phyloP scores from a whole-genome alignment of 176 grass and related monocot species.

The Poa annua region DNA sequence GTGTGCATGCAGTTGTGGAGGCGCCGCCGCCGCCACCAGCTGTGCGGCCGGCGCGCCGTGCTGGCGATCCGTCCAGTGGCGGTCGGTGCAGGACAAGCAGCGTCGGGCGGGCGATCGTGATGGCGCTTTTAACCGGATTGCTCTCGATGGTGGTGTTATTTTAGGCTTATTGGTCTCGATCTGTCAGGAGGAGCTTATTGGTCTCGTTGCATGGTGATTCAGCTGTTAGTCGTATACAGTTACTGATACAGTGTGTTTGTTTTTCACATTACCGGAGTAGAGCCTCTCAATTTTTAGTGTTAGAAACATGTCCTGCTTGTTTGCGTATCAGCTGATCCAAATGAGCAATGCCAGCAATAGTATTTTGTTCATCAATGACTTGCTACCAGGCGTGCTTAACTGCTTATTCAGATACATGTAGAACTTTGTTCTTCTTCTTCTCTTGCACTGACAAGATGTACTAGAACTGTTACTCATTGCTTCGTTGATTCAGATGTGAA shows the following conservation, averaged over 20 bases:
- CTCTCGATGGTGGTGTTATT: background rate
- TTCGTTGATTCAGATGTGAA: background rate
- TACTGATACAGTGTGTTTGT: background rate
- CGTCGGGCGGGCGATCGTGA: background rate
- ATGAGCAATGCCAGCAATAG: background rate
- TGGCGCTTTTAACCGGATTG: background rate
- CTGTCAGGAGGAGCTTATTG: background rate
- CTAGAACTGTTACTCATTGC: background rate
- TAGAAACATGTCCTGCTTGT: background rate
- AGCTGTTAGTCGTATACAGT: background rate
- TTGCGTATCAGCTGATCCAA: background rate
- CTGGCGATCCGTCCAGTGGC: background rate
- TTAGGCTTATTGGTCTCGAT: background rate
- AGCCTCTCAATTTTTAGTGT: background rate
- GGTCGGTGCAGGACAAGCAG: background rate
- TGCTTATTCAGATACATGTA: background rate
- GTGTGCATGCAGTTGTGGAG: constrained; percentile 41
- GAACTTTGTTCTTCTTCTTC: background rate
- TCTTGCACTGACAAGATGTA: background rate
- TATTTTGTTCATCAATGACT: background rate
- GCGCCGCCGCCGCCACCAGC: constrained; percentile 42
- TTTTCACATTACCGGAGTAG: background rate
- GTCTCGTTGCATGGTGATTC: background rate
- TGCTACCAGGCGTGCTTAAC: background rate
- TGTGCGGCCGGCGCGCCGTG: background rate